Base-by-base conservation (phyloP, 2,329 filamentous ascomycete genomes). In the Verticillium nonalfalfae region DNA sequence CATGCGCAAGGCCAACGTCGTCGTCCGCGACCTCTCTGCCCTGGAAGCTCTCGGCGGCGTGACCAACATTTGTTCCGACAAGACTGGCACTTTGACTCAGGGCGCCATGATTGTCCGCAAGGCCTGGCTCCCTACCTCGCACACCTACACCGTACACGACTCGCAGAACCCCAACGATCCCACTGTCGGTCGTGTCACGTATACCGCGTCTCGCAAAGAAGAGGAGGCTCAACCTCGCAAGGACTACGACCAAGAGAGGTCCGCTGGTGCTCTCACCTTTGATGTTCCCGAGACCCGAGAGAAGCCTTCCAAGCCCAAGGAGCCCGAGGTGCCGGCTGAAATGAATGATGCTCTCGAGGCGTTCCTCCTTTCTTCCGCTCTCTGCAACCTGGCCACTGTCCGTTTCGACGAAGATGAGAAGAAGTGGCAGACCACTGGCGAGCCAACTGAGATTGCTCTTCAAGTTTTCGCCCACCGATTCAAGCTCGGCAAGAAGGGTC, bases 401-500 rank as follows among this genome's bases (percentile, higher is more conserved):
- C 78, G 82, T 54, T 80, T 78, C 60, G 82, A 84, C 56, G 76
- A 83, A 0, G 77, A 80, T n/a, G 78, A 82, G 34, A 75, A 77
- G 34, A 78, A 78, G 64, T 91, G 88, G 88, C 81, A 86, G 68
- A 86, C 86, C 1, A 85, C 85, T 13, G 89, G 88, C 13, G 87
- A 90, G 68, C 87, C 88, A 0, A 92, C 90, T 1, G 90, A 93
- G 69, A 88, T 92, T 66, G 89, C 90, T 1, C 82, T 93, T 6
- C 89, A 91, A 66, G 87, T 93, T 7, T 90, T 93, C 67, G 83
- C 89, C 2, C 84, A 87, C 67, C 86, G 90, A 45, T 91, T 92
- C 70, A 77, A 81, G 56, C 77, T 77, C 31, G 83, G 84, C 50
- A 86, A 85, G 72, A 83, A 82, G 68, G 69, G 72, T 1, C 74